phyloP scores from a whole-genome alignment of 768 basidiomycete species.

The Pleurotus citrinopileatus region DNA sequence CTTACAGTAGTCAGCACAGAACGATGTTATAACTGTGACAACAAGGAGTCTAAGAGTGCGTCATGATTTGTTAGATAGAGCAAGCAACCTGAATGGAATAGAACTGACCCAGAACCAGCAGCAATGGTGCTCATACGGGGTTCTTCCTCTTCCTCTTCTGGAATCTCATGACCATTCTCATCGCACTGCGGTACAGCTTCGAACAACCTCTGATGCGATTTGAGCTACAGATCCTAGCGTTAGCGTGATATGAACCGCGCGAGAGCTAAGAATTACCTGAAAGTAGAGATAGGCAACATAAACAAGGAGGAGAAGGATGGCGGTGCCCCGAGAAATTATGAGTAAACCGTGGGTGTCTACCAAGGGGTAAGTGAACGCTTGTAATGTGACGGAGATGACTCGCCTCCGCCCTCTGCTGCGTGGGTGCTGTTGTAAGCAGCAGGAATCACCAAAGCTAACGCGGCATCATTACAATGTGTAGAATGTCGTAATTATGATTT shows the following conservation, averaged over 20 bases:
- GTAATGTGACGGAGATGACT: neutral
- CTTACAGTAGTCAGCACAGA: slow-evolving; percentile 86
- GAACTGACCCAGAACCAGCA: slow-evolving; percentile 53
- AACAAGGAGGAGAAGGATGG: slow-evolving; percentile 68
- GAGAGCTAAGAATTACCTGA: slow-evolving; percentile 45
- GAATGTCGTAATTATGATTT: neutral
- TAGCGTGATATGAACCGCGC: neutral
- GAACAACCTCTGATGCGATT: slow-evolving; percentile 69
- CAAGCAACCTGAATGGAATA: slow-evolving; percentile 7
- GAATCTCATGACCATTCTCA: slow-evolving; percentile 18
- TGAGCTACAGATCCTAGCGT: slow-evolving; percentile 45
- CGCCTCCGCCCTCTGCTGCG: slow-evolving; percentile 3
- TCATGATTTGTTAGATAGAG: neutral
- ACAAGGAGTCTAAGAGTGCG: slow-evolving; percentile 48
- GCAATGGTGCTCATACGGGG: slow-evolving; percentile 70
- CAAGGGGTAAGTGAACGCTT: neutral
- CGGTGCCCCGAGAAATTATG: slow-evolving; percentile 78
- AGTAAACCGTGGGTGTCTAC: slow-evolving; percentile 50
- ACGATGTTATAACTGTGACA: slow-evolving; percentile 79
- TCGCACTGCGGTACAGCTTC: slow-evolving; percentile 11
- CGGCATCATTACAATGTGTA: neutral
- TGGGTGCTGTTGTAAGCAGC: slow-evolving; percentile 73
- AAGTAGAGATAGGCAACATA: slow-evolving; percentile 77
- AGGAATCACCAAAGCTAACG: slow-evolving; percentile 87
- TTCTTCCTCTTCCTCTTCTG: slow-evolving; percentile 33